These are phyloP conservation scores for Pythium oligandrum DNA, from an alignment of 352 stramenopile species.

Conservation along the genomic window DNA sequence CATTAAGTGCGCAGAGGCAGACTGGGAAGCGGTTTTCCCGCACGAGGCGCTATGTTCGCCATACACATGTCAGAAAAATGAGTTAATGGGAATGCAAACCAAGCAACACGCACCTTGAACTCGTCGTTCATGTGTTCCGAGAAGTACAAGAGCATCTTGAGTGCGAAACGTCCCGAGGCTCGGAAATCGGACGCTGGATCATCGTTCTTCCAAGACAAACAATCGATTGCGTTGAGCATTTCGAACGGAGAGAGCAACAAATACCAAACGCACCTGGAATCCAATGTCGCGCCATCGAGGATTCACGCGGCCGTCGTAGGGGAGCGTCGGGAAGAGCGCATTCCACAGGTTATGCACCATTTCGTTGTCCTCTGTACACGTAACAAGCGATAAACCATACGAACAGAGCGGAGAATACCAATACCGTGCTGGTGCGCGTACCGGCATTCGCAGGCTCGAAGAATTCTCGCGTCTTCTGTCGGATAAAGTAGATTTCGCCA, in stretches of 20 bases:
- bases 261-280: constrained; percentile 40
- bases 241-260: not conserved
- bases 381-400: not conserved
- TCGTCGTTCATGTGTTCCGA: constrained; percentile 64
- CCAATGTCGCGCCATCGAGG: constrained; percentile 56
- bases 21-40: constrained; percentile 69
- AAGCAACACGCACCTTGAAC: constrained; percentile 36
- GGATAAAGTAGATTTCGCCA: constrained; percentile 56
- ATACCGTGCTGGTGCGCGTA: not conserved
- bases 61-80: no score
- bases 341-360: constrained; percentile 66
- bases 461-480: constrained; percentile 48
- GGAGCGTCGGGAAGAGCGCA: constrained; percentile 53
- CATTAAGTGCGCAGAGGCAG: constrained; percentile 53
- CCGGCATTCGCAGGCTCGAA: constrained; percentile 36
- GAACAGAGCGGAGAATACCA: not conserved
- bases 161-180: constrained; percentile 45
- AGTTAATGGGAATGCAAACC: no score
- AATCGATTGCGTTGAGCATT: not conserved
- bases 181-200: constrained; percentile 58
- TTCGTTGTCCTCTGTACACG: constrained; percentile 42
- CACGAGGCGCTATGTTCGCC: constrained; percentile 40
- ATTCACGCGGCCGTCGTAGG: constrained; percentile 63
- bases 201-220: constrained; percentile 33
- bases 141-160: constrained; percentile 68